These are phyloP conservation scores for Chrysosporium queenslandicum DNA, from an alignment of 2,329 filamentous ascomycete genomes.

Conservation along the genomic window DNA sequence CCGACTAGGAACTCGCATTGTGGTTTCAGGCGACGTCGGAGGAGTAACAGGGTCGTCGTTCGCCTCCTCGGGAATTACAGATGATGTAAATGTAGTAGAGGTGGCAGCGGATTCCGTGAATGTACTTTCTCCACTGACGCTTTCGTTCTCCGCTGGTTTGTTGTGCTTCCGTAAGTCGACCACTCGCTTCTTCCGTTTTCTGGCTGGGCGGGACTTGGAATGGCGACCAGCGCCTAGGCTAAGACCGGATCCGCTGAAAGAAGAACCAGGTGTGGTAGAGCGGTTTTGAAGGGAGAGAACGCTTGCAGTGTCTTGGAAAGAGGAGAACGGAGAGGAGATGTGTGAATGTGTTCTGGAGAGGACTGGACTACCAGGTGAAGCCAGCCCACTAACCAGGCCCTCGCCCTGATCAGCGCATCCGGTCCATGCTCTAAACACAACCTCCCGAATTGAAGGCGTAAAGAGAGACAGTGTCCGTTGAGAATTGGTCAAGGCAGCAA, in stretches of 20 bases:
- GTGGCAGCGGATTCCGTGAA: constrained; percentile 35
- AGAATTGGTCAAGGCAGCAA: constrained; percentile 75
- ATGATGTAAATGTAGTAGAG: constrained; percentile 43
- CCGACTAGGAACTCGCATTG: constrained; percentile 5
- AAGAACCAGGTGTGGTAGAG: constrained; percentile 27
- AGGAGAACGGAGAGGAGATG: constrained; percentile 53
- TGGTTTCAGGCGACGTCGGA: constrained; percentile 37
- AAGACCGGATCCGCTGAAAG: constrained; percentile 33
- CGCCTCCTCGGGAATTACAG: constrained; percentile 51
- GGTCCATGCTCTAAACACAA: constrained; percentile 87
- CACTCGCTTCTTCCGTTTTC: constrained; percentile 41
- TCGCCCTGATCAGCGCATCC: constrained; percentile 64
- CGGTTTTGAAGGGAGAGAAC: constrained; percentile 57
- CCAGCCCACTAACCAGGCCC: constrained; percentile 28
- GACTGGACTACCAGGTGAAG: constrained; percentile 38
- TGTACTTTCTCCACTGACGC: constrained; percentile 35
- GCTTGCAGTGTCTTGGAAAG: constrained; percentile 62
- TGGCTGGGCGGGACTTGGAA: constrained; percentile 39
- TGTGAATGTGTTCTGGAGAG: constrained; percentile 57
- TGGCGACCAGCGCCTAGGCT: constrained; percentile 35
- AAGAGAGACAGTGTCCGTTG: constrained; percentile 85
- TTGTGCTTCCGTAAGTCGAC: constrained; percentile 39
- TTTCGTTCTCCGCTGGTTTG: constrained; percentile 33
- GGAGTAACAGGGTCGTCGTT: constrained; percentile 48
- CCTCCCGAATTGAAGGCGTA: constrained; percentile 80